A percentile compares a stretch with the other conserved stretches of the same genome.
Evolutionary conservation across 2,329 filamentous ascomycete species (phyloP).

Genomic region (Colletotrichum sp.): DNA sequence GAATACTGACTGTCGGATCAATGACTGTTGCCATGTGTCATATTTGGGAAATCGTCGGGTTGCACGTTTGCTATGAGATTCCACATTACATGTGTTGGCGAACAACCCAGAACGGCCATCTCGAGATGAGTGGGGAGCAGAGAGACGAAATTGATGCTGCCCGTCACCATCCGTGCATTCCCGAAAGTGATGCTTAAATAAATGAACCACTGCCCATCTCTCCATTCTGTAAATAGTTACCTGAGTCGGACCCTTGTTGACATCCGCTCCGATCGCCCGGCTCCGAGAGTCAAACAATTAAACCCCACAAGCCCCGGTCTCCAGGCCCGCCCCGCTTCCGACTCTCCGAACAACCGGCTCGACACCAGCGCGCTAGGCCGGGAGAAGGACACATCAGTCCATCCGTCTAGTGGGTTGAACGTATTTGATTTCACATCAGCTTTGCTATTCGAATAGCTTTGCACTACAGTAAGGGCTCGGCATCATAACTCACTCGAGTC

Average conservation of each 20-base stretch:
- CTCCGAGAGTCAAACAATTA: not conserved
- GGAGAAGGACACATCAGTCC: not conserved
- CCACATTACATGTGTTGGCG: not conserved
- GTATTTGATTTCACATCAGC: rapidly evolving
- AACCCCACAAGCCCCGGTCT: not conserved
- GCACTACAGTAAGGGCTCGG: not conserved
- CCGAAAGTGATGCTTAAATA: not conserved
- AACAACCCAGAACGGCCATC: not conserved
- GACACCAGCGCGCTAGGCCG: not conserved
- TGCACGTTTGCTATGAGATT: not conserved
- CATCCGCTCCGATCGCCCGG: not conserved
- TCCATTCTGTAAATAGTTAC: not conserved
- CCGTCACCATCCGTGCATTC: not conserved
- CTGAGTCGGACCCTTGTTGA: not conserved
- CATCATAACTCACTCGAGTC: not conserved
- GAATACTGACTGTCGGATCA: not conserved
- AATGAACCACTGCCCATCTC: not conserved
- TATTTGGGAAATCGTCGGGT: not conserved
- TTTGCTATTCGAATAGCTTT: not conserved
- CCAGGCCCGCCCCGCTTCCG: not conserved
- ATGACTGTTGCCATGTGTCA: not conserved
- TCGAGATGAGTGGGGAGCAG: not conserved
- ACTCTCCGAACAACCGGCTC: not conserved
- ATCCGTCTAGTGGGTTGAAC: rapidly evolving
- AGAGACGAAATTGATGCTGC: not conserved